A percentile compares a stretch with the other conserved stretches of the same genome.
These are phyloP conservation scores for Suillus sp. DNA, from an alignment of 768 basidiomycete genomes.

Conservation along the genomic window DNA sequence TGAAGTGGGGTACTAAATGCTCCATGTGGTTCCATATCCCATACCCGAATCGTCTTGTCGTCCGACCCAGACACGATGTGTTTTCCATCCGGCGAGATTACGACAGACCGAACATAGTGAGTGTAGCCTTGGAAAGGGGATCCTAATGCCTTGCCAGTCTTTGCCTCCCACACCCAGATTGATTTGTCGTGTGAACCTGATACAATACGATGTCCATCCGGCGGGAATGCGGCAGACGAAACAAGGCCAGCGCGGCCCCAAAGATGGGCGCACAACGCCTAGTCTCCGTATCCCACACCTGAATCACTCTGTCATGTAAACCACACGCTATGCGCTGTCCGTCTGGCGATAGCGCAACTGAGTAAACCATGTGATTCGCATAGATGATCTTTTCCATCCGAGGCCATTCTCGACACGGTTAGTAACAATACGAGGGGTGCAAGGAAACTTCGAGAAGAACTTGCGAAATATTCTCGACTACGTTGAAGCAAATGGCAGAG, in stretches of 20 bases:
- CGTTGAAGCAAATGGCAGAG: slow-evolving; percentile 25
- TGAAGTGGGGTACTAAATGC: neutral
- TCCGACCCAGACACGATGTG: neutral
- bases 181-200: slow-evolving; percentile 17
- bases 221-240: slow-evolving; percentile 26
- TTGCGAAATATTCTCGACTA: slow-evolving; percentile 20
- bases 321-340: slow-evolving; percentile 13
- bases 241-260: neutral
- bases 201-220: slow-evolving; percentile 27
- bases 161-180: slow-evolving; percentile 1
- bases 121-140: neutral
- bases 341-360: neutral
- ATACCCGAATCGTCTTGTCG: neutral
- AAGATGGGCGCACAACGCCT: neutral
- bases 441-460: slow-evolving; percentile 18
- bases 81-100: neutral
- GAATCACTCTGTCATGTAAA: slow-evolving; percentile 8
- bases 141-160: slow-evolving; percentile 9
- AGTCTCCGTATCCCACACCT: slow-evolving; percentile 8
- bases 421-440: neutral
- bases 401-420: slow-evolving; percentile 4
- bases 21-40: neutral
- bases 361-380: accelerated
- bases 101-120: accelerated
- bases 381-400: neutral